Percentiles rank a stretch among this genome's conserved stretches.
Conservation (phyloP, 83 land plant species). For the Thuja plicata region DNA sequence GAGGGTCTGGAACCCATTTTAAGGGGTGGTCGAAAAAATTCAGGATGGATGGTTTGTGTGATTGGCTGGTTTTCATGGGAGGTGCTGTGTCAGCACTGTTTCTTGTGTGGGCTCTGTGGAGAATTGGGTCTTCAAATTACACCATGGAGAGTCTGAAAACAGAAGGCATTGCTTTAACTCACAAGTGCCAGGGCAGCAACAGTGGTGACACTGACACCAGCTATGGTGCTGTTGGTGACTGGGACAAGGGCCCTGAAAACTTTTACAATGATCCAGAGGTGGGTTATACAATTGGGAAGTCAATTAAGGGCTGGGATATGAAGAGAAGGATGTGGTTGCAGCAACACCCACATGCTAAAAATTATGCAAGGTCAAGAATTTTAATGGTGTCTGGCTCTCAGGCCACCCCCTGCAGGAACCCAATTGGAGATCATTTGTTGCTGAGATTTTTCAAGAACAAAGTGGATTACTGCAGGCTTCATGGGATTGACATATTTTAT, state of each 20-base stretch:
- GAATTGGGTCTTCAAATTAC: slow-evolving; percentile 3
- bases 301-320: slow-evolving; percentile 43
- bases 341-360: slow-evolving; percentile 24
- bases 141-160: neutral
- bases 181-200: neutral
- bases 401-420: slow-evolving; percentile 53
- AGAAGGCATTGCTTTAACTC: neutral
- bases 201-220: neutral
- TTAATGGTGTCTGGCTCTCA: slow-evolving; percentile 70
- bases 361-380: slow-evolving; percentile 23
- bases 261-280: slow-evolving; percentile 34
- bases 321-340: slow-evolving; percentile 46
- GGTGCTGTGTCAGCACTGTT: slow-evolving; percentile 45
- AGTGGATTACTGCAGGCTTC: slow-evolving; percentile 72
- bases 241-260: slow-evolving; percentile 8
- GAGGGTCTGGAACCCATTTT: neutral
- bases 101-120: slow-evolving; percentile 37
- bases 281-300: slow-evolving; percentile 16
- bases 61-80: slow-evolving; percentile 32
- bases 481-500: slow-evolving; percentile 68
- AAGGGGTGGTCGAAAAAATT: neutral
- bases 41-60: slow-evolving; percentile 12
- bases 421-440: slow-evolving; percentile 71
- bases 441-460: slow-evolving; percentile 76
- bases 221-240: neutral